Base-by-base conservation (phyloP, 169 alveolate genomes). In the Plasmodium inui region DNA sequence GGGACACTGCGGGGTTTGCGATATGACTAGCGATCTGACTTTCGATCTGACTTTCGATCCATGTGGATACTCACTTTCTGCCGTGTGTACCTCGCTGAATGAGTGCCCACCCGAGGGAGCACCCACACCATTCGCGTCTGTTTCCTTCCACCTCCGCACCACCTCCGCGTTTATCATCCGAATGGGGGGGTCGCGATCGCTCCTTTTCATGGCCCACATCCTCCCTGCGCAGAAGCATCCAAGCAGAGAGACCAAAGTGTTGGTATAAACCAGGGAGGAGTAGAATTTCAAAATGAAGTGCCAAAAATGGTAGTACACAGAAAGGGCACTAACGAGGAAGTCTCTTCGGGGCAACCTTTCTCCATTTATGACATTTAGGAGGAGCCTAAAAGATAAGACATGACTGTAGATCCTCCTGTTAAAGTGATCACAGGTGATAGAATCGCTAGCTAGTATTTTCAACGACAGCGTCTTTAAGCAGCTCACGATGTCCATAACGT, bases 271-370 rank as follows among this genome's bases (percentile, higher is more conserved):
- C 2, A 74, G 28, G n/a, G 93, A 32, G 7, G 19, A 34, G 19
- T 85, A 85, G 79, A 26, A 74, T 9, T 85, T 85, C 9, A 85
- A 19, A 44, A 85, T 9, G 78, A 85, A 85, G 17, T 30, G 10
- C 70, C 76, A 73, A 14, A 85, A 85, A 9, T 74, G 37, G 14
- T 3, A n/a, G 12, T 85, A 74, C 17, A 67, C 30, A 72, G 1
- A 28, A 22, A 85, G 5, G 50, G 61, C 78, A 14, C 30, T 5
- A 17, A 57, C 2, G 46, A 28, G 12, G n/a, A 12, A 5, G 8
- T 14, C 44, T 3, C n/a, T 19, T 73, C 37, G 10, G 9, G 39
- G 37, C 1, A 17, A 32, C 5, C 7, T n/a, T 34, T 7, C 41
- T 26, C n/a, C 41, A 17, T 53, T 9, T 0, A 14, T 50, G 22